Evolutionary conservation across 164 flowering plant genomes (phyloP), one percentile per base, ranked within the genome.

Genomic region (Vitis labrusca): DNA sequence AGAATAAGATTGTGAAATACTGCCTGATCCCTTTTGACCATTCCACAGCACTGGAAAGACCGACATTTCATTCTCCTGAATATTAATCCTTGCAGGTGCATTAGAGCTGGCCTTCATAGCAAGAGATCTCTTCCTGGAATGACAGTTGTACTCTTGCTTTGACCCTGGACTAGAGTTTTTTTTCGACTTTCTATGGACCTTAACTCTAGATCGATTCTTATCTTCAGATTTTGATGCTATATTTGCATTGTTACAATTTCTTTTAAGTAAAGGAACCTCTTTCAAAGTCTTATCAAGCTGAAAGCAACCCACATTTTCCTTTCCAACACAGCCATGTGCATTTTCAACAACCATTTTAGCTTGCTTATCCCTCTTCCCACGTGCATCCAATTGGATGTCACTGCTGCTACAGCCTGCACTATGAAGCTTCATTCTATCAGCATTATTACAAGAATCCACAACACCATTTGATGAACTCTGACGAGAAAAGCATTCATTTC

Each of bases 301-400:
- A 47, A 74, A 61, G 64, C 63, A 44, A 59, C 2, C 7, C 7
- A 56, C 71, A 29, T 80, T 85, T 60, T 85, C 86, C 73, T 80
- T 85, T 57, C 85, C 84, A 2, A 59, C 29, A 9, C 74, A 79
- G 12, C 77, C 70, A 70, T 73, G 78, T 44, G 63, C 68, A 71
- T 64, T 77, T 57, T 75, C 78, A 63, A 32, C 60, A 61, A 64
- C 50, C 62, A 66, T 67, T 60, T 67, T 74, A n/a, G 48, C 69
- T 65, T 75, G 76, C 68, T 71, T 84, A 63, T 59, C 71, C 56
- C 67, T 73, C 81, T 78, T 81, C 23, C 76, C 67, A n/a, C 77
- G 44, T 59, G 50, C 5, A 76, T 50, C 63, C 17, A 63, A 51
- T 37, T 63, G 75, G 29, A 50, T 57, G 11, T 67, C 75, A 61